Conservation (phyloP, 106 monocot genomes). For the Dendrobium huoshanense region DNA sequence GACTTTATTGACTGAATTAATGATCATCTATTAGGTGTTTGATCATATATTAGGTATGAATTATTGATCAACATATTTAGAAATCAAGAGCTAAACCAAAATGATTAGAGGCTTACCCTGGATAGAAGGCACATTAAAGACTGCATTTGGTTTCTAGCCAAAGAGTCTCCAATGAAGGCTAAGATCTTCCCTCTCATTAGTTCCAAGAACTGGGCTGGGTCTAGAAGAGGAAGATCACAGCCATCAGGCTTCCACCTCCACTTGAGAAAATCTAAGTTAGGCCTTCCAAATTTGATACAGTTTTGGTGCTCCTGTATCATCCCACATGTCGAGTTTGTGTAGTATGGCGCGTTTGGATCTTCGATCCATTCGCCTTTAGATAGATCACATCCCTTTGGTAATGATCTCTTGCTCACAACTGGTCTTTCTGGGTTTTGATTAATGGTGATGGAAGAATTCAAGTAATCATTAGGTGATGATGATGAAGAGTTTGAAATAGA, state of each 20-base stretch:
- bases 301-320: conserved; percentile 41
- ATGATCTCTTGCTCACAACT: too few species aligned
- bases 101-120: background rate
- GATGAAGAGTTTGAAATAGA: too few species aligned
- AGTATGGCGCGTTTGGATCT: conserved; percentile 26
- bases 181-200: conserved; percentile 30
- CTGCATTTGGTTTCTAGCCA: conserved; percentile 55
- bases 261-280: conserved; percentile 38
- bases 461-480: too few species aligned
- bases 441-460: too few species aligned
- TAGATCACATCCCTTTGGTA: conserved; percentile 7
- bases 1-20: too few species aligned
- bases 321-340: conserved; percentile 39
- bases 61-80: too few species aligned
- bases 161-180: conserved; percentile 42
- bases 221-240: conserved; percentile 33
- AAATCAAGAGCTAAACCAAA: too few species aligned
- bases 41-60: too few species aligned
- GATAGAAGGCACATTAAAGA: conserved; percentile 47
- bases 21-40: too few species aligned
- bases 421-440: too few species aligned
- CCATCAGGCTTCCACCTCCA: conserved; percentile 55
- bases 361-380: conserved; percentile 35
- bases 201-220: conserved; percentile 29
- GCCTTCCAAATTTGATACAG: conserved; percentile 48